Evolutionary conservation across 2,329 filamentous ascomycete species (phyloP).

Genomic region (Fonsecaea erecta): DNA sequence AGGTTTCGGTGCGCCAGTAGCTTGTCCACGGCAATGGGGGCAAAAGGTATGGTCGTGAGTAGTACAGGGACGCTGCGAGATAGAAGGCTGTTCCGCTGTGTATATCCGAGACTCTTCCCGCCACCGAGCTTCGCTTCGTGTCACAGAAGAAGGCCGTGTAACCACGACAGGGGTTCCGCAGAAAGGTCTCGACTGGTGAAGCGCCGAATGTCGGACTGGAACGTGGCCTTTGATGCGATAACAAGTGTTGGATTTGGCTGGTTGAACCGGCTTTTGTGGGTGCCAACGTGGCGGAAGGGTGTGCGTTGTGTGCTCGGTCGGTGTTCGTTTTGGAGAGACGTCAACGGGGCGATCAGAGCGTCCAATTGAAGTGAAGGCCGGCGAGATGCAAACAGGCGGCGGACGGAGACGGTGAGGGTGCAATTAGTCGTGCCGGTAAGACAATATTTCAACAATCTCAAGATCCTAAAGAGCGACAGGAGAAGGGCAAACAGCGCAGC

Average conservation of each 20-base stretch:
- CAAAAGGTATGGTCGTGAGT: background rate
- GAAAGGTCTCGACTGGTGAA: background rate
- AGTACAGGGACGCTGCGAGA: slow-evolving; percentile 10
- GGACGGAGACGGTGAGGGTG: slow-evolving; percentile 1
- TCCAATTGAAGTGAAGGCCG: slow-evolving; percentile 9
- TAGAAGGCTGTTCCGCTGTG: slow-evolving; percentile 11
- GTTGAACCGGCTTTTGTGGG: slow-evolving; percentile 8
- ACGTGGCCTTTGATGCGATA: background rate
- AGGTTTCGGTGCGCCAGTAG: background rate
- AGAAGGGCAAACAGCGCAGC: slow-evolving; percentile 10
- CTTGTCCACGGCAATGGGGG: background rate
- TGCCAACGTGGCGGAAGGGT: background rate
- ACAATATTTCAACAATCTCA: background rate
- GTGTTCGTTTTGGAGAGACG: slow-evolving; percentile 17
- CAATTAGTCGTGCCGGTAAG: slow-evolving; percentile 15
- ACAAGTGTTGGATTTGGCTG: background rate
- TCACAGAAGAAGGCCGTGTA: slow-evolving; percentile 32
- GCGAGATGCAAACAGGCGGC: slow-evolving; percentile 17
- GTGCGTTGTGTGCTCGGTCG: slow-evolving; percentile 24
- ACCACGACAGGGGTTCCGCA: slow-evolving; percentile 15
- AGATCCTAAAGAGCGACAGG: slow-evolving; percentile 25
- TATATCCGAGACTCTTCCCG: slow-evolving; percentile 26
- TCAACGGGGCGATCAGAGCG: slow-evolving; percentile 21
- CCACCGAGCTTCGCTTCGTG: slow-evolving; percentile 30
- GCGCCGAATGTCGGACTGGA: background rate